Conservation (phyloP, 768 basidiomycete species). For the Xerocomus brunneocitrinus region DNA sequence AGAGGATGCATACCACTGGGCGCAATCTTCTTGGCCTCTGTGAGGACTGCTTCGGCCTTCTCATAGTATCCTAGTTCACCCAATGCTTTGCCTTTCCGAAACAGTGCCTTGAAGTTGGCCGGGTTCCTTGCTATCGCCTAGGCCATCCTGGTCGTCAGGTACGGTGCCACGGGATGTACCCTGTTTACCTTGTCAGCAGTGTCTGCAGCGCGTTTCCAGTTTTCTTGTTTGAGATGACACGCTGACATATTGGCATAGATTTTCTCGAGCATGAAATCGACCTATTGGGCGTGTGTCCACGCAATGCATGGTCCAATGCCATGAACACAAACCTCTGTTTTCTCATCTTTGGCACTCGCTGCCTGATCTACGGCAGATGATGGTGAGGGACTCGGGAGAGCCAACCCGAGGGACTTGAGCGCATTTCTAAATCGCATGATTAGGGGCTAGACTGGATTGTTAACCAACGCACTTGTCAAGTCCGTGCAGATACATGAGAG, state of each 20-base stretch:
- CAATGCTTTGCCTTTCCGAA: slow-evolving; percentile 75
- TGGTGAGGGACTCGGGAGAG: not conserved
- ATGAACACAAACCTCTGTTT: slow-evolving; percentile 52
- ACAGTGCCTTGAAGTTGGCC: slow-evolving; percentile 73
- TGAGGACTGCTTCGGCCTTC: slow-evolving; percentile 60
- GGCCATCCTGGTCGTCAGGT: not conserved
- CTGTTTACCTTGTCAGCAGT: slow-evolving; percentile 69
- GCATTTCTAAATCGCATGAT: slow-evolving; percentile 41
- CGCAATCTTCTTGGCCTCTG: slow-evolving; percentile 61
- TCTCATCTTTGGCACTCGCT: slow-evolving; percentile 43
- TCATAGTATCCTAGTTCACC: slow-evolving; percentile 75
- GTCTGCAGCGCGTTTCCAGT: slow-evolving; percentile 75
- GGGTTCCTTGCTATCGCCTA: slow-evolving; percentile 75
- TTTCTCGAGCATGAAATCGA: slow-evolving; percentile 73
- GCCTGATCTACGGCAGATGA: slow-evolving; percentile 26
- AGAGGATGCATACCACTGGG: slow-evolving; percentile 43
- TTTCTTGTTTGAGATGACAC: slow-evolving; percentile 74
- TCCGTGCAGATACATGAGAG: slow-evolving; percentile 69
- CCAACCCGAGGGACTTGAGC: slow-evolving; percentile 48
- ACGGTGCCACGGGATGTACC: not conserved
- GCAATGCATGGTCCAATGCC: not conserved
- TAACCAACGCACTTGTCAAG: slow-evolving; percentile 61
- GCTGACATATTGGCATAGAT: slow-evolving; percentile 84
- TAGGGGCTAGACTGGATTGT: not conserved
- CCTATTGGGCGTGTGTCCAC: slow-evolving; percentile 35